Base-by-base conservation (phyloP, 768 basidiomycete genomes). In the Trametes elegans region DNA sequence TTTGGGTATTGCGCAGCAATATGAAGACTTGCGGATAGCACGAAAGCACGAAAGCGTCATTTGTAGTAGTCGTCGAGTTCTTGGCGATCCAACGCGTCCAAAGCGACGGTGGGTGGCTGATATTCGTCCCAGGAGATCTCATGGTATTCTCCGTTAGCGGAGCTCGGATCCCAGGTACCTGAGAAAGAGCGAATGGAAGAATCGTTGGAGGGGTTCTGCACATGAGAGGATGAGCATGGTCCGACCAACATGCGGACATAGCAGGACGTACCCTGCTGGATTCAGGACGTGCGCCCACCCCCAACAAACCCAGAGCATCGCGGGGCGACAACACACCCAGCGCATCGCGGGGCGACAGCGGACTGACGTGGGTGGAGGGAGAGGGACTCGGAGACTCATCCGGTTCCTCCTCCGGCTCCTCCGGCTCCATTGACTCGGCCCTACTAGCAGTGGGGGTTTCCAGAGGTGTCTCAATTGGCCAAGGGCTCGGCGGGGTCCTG, bases 151-250 rank as follows among this genome's bases (percentile, higher is more conserved):
- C 38, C 49, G 19, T 29, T 19, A 6, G 49, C 4, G 13, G 46
- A 41, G 24, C 14, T 31, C 2, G 57, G 57, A 27, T 58, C 57
- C 57, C 57, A 58, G 9, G 57, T 58, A 21, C 57, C 57, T 10
- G 57, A 58, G 41, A 53, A 58, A 3, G 57, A 58, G 24, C 57
- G 51, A 27, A 18, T 49, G 16, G 57, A 41, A 27, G 57, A 41
- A 27, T 29, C 43, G 39, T 36, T 27, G 2, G 56, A 57, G 3
- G 31, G 26, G n/a, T 46, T 21, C 56, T 57, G 26, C 10, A 24
- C 10, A 6, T 5, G 2, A 2, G 3, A 24, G 8, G 27, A 29
- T 36, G 7, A 16, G 24, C 11, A n/a, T 5, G 1, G 26, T 9
- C 5, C 1, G 9, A 1, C 18, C 3, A 16, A 16, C 6, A n/a